These are phyloP conservation scores for Auxenochlorella protothecoides DNA, from an alignment of 139 green algal genomes.

Conservation along the genomic window DNA sequence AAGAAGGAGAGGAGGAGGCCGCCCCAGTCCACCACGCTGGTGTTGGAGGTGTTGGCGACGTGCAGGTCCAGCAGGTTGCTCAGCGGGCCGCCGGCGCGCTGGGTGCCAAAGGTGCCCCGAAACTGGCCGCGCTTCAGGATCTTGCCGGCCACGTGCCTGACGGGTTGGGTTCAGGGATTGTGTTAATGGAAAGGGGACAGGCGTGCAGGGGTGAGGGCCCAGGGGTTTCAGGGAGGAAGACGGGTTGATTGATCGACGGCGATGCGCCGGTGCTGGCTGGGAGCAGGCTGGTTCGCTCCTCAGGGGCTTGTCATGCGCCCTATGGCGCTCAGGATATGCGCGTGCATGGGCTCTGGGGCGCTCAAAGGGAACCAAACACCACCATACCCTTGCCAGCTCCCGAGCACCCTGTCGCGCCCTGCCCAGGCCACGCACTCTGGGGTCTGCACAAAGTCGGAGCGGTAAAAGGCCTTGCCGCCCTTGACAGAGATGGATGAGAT, in stretches of 20 bases:
- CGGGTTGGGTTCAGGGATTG: not conserved
- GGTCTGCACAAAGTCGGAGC: conserved; percentile 35
- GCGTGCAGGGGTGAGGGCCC: too few relatives aligned
- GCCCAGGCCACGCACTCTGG: conserved; percentile 26
- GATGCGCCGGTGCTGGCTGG: too few relatives aligned
- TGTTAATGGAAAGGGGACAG: too few relatives aligned
- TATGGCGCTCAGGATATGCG: too few relatives aligned
- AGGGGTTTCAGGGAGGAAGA: too few relatives aligned
- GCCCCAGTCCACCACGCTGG: conserved; percentile 23
- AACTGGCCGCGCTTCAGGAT: conserved; percentile 23
- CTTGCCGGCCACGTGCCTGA: conserved; percentile 22
- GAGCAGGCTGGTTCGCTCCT: too few relatives aligned
- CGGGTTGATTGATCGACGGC: too few relatives aligned
- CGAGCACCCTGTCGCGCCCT: not conserved
- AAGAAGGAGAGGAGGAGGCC: conserved; percentile 32
- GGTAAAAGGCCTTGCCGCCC: conserved; percentile 30
- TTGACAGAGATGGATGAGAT: conserved; percentile 17
- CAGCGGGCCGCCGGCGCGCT: conserved; percentile 16
- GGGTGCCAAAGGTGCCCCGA: conserved; percentile 38
- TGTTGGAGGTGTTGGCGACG: conserved; percentile 29
- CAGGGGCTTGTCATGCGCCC: too few relatives aligned
- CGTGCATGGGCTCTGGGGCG: too few relatives aligned
- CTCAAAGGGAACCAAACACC: not conserved
- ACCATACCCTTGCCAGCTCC: not conserved
- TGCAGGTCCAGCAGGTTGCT: conserved; percentile 25